Base-by-base conservation (phyloP, 2,329 filamentous ascomycete genomes). In the Colletotrichum nymphaeae region DNA sequence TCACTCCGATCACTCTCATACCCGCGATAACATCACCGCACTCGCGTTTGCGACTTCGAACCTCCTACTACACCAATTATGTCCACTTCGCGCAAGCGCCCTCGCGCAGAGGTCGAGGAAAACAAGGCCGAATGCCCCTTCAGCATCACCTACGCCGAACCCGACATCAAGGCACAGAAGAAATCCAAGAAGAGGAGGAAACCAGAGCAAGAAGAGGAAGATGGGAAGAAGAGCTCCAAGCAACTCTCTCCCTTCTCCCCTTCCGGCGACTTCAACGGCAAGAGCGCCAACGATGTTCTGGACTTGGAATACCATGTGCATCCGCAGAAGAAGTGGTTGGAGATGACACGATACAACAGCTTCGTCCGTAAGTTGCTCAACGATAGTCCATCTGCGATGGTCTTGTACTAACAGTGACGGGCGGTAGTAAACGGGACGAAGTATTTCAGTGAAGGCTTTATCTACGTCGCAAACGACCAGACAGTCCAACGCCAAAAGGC, bases 271-370 rank as follows among this genome's bases (percentile, higher is more conserved):
- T 90, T 91, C 81, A 89, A 86, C 77, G 71, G 71, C 16, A 73
- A 73, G 62, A 73, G 71, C 62, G 85, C 84, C 0, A 81, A 86
- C 77, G 86, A 88, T 74, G 87, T 84, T 32, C 85, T 91, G 86
- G 88, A 90, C 74, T 80, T 89, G 12, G 84, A 88, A 77, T 91
- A 90, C 75, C 83, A 84, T 28, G 86, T 91, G 37, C 85, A 87
- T 66, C 88, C 88, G 4, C 82, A 84, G 30, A 85, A 87, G 79
- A 83, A 84, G 76, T 91, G 89, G 89, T 82, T 84, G 30, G 87
- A 89, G 63, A 90, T 90, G 88, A 90, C 88, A 71, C 83, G 88
- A 65, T 91, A 91, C 78, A 91, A 90, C 74, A 90, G 89, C 79
- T 91, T 91, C 74, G 88, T 90, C 72, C 81, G 88, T 90, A 84